Percentiles rank a stretch among this genome's conserved stretches.
Conservation (phyloP, 75 land plant species). For the Isoetes taiwanensis region DNA sequence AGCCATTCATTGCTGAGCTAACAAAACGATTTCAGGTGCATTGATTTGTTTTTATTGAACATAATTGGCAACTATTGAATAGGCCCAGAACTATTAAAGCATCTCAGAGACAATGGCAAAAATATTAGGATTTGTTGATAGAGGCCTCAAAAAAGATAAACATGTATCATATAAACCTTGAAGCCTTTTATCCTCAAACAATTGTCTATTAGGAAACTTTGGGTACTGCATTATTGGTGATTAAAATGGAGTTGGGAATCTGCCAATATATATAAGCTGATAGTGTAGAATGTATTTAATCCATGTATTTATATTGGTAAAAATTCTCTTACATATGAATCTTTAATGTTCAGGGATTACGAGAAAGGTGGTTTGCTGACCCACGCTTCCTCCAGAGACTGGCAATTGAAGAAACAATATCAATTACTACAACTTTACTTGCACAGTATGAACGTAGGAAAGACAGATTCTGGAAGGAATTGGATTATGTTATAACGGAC, state of each 20-base stretch:
- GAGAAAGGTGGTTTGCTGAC: constrained; percentile 89
- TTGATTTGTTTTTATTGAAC: neutral
- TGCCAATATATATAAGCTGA: no score
- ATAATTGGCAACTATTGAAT: no score
- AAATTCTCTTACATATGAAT: neutral
- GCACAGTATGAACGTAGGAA: constrained; percentile 82
- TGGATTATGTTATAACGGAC: constrained; percentile 85
- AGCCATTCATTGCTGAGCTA: constrained; percentile 64
- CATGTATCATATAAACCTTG: no score
- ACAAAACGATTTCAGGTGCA: constrained; percentile 69
- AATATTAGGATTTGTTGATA: no score
- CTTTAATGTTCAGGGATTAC: constrained; percentile 51
- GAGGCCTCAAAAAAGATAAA: no score
- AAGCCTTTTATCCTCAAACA: no score
- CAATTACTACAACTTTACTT: constrained; percentile 68
- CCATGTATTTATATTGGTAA: neutral
- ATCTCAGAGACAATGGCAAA: no score
- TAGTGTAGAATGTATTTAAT: neutral
- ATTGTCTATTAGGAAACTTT: no score
- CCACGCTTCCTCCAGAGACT: constrained; percentile 79
- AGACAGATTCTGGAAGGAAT: constrained; percentile 68
- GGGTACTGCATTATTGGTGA: no score
- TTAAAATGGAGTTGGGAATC: no score
- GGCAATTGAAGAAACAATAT: constrained; percentile 82
- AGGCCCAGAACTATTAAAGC: no score